A percentile compares a stretch with the other conserved stretches of the same genome.
Conservation (phyloP, 2,329 filamentous ascomycete genomes). For the Blumeria graminis region DNA sequence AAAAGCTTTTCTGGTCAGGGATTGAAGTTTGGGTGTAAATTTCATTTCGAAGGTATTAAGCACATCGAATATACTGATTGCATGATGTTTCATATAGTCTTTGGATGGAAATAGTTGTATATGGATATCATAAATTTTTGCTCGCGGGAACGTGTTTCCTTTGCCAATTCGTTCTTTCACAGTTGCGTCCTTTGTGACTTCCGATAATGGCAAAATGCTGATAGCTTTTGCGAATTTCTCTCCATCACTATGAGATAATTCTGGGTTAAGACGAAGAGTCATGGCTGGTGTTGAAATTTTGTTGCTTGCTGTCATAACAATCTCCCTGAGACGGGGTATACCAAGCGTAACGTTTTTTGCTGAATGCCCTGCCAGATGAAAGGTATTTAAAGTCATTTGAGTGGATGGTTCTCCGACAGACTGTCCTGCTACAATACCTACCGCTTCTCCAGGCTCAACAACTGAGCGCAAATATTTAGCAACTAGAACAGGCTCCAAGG, state of each 20-base stretch:
- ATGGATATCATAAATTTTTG: slow-evolving; percentile 65
- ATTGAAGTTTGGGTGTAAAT: slow-evolving; percentile 49
- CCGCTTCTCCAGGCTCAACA: slow-evolving; percentile 84
- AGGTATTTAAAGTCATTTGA: slow-evolving; percentile 98
- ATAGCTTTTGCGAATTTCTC: slow-evolving; percentile 80
- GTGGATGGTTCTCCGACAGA: slow-evolving; percentile 94
- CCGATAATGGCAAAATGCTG: slow-evolving; percentile 59
- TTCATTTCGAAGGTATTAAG: slow-evolving; percentile 56
- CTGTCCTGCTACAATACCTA: slow-evolving; percentile 89
- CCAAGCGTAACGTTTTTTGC: slow-evolving; percentile 96
- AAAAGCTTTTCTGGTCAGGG: slow-evolving; percentile 49
- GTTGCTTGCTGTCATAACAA: slow-evolving; percentile 87
- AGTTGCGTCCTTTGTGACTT: slow-evolving; percentile 58
- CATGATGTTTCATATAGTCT: slow-evolving; percentile 72
- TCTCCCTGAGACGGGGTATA: slow-evolving; percentile 92
- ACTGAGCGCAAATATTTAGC: slow-evolving; percentile 84
- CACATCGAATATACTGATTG: slow-evolving; percentile 57
- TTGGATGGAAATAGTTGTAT: slow-evolving; percentile 63
- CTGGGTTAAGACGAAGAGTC: slow-evolving; percentile 56
- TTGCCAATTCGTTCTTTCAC: slow-evolving; percentile 60
- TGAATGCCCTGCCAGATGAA: slow-evolving; percentile 96
- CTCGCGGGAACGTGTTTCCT: slow-evolving; percentile 41
- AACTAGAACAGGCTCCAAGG: slow-evolving; percentile 49
- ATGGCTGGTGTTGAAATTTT: slow-evolving; percentile 78
- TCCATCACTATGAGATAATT: slow-evolving; percentile 41